These are phyloP conservation scores for Xerocomellus amylosporus DNA, from an alignment of 768 basidiomycete species.

Conservation along the genomic window DNA sequence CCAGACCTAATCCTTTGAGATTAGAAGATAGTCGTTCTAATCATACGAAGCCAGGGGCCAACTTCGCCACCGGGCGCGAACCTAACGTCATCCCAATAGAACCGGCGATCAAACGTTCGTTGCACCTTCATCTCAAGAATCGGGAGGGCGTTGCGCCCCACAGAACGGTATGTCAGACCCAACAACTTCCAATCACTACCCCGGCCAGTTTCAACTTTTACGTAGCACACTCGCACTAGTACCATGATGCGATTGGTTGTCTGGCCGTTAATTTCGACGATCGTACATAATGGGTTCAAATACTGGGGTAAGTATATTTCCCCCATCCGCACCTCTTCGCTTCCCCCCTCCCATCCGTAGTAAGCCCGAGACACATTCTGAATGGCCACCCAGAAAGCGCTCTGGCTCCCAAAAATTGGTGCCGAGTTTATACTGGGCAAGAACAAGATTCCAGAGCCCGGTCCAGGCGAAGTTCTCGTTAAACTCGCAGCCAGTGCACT, in stretches of 20 bases:
- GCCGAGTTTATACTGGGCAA: not conserved
- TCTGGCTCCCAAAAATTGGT: slow-evolving; percentile 14
- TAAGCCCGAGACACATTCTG: not conserved
- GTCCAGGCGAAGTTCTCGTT: slow-evolving; percentile 41
- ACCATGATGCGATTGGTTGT: too few species aligned
- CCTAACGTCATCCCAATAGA: too few species aligned
- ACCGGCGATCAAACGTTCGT: too few species aligned
- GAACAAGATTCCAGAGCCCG: slow-evolving; percentile 33
- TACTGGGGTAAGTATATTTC: not conserved
- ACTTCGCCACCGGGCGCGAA: too few species aligned
- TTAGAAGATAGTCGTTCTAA: too few species aligned
- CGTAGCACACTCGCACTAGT: too few species aligned
- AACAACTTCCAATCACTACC: too few species aligned
- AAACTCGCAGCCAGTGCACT: slow-evolving; percentile 39
- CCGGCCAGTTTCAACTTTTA: too few species aligned
- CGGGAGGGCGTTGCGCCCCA: not conserved
- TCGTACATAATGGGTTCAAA: not conserved
- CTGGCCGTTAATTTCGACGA: not conserved
- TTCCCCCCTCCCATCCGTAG: not conserved
- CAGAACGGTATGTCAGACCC: too few species aligned
- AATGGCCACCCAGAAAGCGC: slow-evolving; percentile 8
- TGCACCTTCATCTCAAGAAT: not conserved
- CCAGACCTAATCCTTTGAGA: too few species aligned
- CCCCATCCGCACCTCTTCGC: too few species aligned
- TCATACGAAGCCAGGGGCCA: too few species aligned